phyloP scores from a whole-genome alignment of 768 basidiomycete species.

The Pluteus cervinus region DNA sequence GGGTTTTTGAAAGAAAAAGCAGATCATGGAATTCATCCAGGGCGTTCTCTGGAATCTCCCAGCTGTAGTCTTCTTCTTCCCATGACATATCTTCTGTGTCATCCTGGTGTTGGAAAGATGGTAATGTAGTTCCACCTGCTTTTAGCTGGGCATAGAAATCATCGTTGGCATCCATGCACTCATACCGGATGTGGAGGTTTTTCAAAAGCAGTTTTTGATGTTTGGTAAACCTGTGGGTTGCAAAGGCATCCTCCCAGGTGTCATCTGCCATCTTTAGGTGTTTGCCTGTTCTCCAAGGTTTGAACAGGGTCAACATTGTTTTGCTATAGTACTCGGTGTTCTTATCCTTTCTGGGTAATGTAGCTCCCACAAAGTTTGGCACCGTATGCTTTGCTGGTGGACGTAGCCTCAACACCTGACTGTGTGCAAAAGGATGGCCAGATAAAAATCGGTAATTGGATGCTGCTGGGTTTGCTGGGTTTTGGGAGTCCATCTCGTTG shows the following conservation, averaged over 20 bases:
- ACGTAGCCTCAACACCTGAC: not conserved
- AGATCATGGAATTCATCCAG: too few species aligned
- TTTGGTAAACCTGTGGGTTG: slow-evolving; percentile 8
- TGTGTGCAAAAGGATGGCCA: slow-evolving; percentile 8
- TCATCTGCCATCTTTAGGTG: slow-evolving; percentile 11
- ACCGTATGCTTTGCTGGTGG: slow-evolving; percentile 7
- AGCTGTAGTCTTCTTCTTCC: too few species aligned
- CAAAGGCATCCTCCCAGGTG: slow-evolving; percentile 23
- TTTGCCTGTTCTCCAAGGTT: too few species aligned
- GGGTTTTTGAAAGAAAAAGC: too few species aligned
- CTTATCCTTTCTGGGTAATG: slow-evolving; percentile 24
- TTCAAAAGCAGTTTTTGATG: slow-evolving; percentile 15
- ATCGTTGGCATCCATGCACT: slow-evolving; percentile 10
- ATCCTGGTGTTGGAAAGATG: too few species aligned
- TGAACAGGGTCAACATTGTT: slow-evolving; percentile 25
- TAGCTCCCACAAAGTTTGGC: slow-evolving; percentile 24
- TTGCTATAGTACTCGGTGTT: slow-evolving; percentile 24
- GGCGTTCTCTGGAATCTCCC: too few species aligned
- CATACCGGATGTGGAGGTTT: too few species aligned
- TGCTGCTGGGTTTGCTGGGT: slow-evolving; percentile 6
- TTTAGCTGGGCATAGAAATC: slow-evolving; percentile 14
- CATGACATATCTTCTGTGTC: too few species aligned
- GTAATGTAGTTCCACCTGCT: too few species aligned
- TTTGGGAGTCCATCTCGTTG: not conserved
- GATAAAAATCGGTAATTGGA: slow-evolving; percentile 17